A percentile compares a stretch with the other conserved stretches of the same genome.
These are phyloP conservation scores for Penicillium longicatenatum DNA, from an alignment of 495 filamentous ascomycete genomes.

Conservation along the genomic window DNA sequence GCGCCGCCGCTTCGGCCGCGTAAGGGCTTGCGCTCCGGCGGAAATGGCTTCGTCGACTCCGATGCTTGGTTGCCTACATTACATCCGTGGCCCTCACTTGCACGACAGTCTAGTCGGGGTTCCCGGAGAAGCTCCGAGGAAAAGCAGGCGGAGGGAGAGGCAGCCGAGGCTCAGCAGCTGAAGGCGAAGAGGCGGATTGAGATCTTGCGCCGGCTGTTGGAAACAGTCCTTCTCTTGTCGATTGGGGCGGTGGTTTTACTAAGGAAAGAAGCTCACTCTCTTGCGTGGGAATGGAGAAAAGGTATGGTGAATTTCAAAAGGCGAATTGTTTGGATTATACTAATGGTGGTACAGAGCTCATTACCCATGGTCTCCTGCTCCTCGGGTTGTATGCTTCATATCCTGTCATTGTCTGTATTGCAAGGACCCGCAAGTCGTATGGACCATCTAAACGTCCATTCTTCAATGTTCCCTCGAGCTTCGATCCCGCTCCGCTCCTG, in stretches of 20 bases:
- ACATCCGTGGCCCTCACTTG: conserved; percentile 43
- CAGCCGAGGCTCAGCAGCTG: conserved; percentile 29
- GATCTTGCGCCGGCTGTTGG: conserved; percentile 46
- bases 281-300: conserved; percentile 47
- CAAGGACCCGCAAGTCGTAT: conserved; percentile 26
- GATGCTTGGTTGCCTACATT: conserved; percentile 39
- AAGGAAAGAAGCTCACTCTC: conserved; percentile 30
- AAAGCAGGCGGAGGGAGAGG: conserved; percentile 30
- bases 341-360: conserved; percentile 47
- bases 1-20: conserved; percentile 68
- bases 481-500: conserved; percentile 89
- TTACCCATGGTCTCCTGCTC: conserved; percentile 42
- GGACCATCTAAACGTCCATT: conserved; percentile 32
- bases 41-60: conserved; percentile 41
- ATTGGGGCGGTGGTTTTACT: conserved; percentile 46
- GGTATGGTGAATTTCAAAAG: conserved; percentile 27
- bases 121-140: conserved; percentile 46
- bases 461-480: conserved; percentile 65
- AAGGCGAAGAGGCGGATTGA: conserved; percentile 42
- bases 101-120: conserved; percentile 32
- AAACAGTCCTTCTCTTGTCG: conserved; percentile 45
- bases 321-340: not conserved
- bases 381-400: conserved; percentile 49
- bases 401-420: conserved; percentile 39
- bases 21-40: conserved; percentile 69